A percentile compares a stretch with the other conserved stretches of the same genome.
Conservation (phyloP, 108 stramenopile genomes). For the Skeletonema potamos region DNA sequence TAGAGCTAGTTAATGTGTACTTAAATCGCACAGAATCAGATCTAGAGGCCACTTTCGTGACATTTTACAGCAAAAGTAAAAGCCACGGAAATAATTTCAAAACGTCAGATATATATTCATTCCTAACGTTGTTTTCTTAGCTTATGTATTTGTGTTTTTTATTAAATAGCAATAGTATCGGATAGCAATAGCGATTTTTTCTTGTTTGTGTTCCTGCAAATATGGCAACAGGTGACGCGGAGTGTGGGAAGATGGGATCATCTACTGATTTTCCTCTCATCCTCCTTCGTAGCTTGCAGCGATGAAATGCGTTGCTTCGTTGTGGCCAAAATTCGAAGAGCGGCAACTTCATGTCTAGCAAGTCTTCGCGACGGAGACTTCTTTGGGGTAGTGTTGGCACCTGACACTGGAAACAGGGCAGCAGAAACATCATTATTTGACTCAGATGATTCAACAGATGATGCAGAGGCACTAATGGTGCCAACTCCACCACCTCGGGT, state of each 20-base stretch:
- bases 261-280: background rate
- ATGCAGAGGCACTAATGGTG: background rate
- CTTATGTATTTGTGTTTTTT: background rate
- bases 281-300: slow-evolving; percentile 11
- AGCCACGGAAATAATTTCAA: no score
- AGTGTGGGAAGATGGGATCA: background rate
- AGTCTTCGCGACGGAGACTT: slow-evolving; percentile 21
- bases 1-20: background rate
- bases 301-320: slow-evolving; percentile 37
- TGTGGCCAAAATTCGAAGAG: slow-evolving; percentile 37
- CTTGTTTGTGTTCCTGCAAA: background rate
- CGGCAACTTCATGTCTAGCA: slow-evolving; percentile 31
- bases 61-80: no score
- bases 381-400: background rate
- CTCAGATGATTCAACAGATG: background rate
- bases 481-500: slow-evolving; percentile 18
- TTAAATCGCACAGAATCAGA: background rate
- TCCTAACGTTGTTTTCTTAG: background rate
- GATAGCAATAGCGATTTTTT: background rate
- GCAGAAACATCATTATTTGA: slow-evolving; percentile 3
- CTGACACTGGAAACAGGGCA: slow-evolving; percentile 3
- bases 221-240: background rate
- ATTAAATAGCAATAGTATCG: slow-evolving; percentile 1
- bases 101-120: background rate
- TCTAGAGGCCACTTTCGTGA: no score